These are phyloP conservation scores for Chaetomium cochliodes DNA, from an alignment of 495 filamentous ascomycete genomes.

Conservation along the genomic window DNA sequence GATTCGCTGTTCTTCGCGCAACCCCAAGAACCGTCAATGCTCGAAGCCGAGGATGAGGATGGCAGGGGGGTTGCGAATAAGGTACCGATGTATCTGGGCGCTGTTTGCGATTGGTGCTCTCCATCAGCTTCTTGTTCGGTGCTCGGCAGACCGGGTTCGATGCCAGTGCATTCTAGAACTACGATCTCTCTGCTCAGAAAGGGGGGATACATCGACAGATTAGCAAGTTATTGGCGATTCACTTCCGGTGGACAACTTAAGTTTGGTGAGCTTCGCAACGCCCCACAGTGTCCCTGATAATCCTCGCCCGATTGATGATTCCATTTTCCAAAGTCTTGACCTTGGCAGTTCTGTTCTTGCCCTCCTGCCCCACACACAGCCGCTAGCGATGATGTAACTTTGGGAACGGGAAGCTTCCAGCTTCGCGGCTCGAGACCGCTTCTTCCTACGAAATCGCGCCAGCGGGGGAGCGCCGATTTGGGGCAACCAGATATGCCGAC, in stretches of 20 bases:
- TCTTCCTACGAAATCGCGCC: neutral
- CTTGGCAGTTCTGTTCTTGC: neutral
- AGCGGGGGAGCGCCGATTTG: neutral
- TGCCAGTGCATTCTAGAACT: too few species aligned
- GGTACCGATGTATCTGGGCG: too few species aligned
- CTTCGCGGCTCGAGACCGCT: neutral
- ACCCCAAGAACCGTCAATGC: too few species aligned
- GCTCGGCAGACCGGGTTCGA: too few species aligned
- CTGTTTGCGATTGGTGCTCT: too few species aligned
- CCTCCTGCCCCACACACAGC: neutral
- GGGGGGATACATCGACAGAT: neutral
- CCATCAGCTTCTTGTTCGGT: too few species aligned
- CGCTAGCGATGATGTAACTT: neutral
- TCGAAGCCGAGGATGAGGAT: too few species aligned
- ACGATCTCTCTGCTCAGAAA: neutral
- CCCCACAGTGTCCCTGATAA: slow-evolving; percentile 6
- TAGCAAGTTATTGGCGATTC: neutral
- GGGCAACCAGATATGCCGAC: neutral
- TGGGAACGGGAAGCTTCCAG: neutral
- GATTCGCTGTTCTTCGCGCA: too few species aligned
- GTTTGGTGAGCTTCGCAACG: too few species aligned
- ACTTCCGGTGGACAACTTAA: too few species aligned
- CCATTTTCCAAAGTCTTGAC: neutral
- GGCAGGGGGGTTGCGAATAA: too few species aligned
- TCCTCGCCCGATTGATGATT: neutral